Base-by-base conservation (phyloP, 2,329 filamentous ascomycete species). In the Xylariaceae sp. region DNA sequence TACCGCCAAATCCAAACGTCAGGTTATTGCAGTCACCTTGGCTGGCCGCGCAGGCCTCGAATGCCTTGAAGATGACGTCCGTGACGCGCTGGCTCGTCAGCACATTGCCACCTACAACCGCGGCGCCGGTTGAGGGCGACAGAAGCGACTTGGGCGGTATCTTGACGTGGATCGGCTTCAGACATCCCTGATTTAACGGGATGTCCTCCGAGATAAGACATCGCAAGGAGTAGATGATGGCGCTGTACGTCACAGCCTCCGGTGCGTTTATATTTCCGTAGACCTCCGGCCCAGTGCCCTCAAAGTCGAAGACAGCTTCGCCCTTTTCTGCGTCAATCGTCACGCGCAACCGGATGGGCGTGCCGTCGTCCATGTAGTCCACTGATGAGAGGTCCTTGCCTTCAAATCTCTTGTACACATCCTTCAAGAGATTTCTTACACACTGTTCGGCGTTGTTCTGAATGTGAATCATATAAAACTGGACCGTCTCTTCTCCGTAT, bases 291-390 rank as follows among this genome's bases (percentile, higher is more conserved):
- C 89, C 89, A 0, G 89, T 92, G 16, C 89, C 89, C 0, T 78
- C 80, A 67, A 92, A 92, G 69, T 92, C 88, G 67, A 92, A 92
- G 0, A 88, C 76, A 0, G 89, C 89, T 62, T 90, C 88, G 14
- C 89, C 89, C 58, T 90, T 87, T 1, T 86, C 80, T 0, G 83
- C 81, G 67, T 92, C 84, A 64, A 92, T 92, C 1, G 83, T 87
- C 44, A 92, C 80, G 60, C 86, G 88, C 3, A 92, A 79, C 41
- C 81, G 78, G 64, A 92, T 92, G 0, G 89, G 88, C 6, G 82
- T 87, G 8, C 89, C 89, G 63, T 92, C 89, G 66, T 92, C 89
- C 89, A 92, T 92, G 73, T 85, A 89, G 65, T 92, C 89, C 8
- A 86, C 78, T 0, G 89, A 87, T 11, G 83, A 83, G 2, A 92